A percentile compares a stretch with the other conserved stretches of the same genome.
Conservation (phyloP, 169 alveolate genomes). For the Neospora caninum region DNA sequence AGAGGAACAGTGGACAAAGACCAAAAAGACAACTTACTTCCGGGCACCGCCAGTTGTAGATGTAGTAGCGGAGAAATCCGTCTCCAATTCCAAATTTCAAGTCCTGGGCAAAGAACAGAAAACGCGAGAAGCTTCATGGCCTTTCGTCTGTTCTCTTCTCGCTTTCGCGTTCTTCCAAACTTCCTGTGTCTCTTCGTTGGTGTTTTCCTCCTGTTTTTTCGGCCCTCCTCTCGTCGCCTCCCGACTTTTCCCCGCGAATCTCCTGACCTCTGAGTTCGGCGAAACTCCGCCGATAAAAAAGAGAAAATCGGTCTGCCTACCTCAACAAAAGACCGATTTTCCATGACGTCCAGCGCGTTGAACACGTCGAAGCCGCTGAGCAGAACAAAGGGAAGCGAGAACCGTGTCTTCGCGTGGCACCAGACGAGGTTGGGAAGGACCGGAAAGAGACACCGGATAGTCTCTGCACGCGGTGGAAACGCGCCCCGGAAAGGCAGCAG, state of each 20-base stretch:
- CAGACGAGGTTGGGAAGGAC: not conserved
- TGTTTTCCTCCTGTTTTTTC: too few species aligned
- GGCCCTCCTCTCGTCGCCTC: too few species aligned
- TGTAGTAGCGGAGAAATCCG: constrained; percentile 96
- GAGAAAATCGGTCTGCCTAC: constrained; percentile 54
- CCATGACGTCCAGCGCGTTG: constrained; percentile 97
- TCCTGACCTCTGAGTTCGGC: too few species aligned
- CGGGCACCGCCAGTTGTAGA: constrained; percentile 94
- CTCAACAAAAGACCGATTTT: constrained; percentile 89
- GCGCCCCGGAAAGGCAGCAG: not conserved
- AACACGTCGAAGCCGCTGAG: constrained; percentile 93
- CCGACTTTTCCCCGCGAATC: too few species aligned
- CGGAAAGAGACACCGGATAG: not conserved
- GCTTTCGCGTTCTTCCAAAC: too few species aligned
- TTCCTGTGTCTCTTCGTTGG: not conserved
- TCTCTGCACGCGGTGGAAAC: not conserved
- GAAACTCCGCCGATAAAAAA: too few species aligned
- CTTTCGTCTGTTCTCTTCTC: too few species aligned
- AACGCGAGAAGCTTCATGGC: not conserved
- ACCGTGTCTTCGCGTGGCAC: not conserved
- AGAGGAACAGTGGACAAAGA: not conserved
- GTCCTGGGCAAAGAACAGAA: constrained; percentile 68
- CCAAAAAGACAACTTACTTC: not conserved
- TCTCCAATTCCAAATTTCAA: constrained; percentile 96
- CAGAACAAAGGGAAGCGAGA: not conserved